phyloP scores from a whole-genome alignment of 306 rosid genomes.

The Comarum palustre region DNA sequence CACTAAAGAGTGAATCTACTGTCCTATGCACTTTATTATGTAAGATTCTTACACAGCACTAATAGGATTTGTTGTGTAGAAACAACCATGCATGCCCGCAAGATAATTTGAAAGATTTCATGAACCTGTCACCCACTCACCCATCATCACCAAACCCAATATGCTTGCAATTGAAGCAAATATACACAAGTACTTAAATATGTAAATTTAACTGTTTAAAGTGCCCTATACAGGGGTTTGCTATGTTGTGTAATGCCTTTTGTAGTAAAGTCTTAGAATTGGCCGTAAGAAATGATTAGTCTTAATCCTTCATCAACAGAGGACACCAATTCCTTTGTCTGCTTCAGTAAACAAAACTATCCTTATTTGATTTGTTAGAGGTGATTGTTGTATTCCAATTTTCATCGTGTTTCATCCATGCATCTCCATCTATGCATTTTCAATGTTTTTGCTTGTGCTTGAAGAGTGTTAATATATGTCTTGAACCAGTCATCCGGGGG shows the following conservation, averaged over 20 bases:
- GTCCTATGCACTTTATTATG: background rate
- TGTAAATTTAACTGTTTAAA: background rate
- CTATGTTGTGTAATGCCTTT: background rate
- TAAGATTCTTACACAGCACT: background rate
- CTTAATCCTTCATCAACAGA: background rate
- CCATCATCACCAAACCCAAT: slow-evolving; percentile 4
- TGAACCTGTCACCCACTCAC: background rate
- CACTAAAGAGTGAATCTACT: background rate
- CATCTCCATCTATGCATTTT: background rate
- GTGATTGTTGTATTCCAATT: too few relatives aligned
- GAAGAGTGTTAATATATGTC: too few relatives aligned
- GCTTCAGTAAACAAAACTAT: background rate
- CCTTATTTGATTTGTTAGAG: too few relatives aligned
- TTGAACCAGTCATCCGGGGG: too few relatives aligned
- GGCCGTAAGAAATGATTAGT: background rate
- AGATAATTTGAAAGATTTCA: background rate
- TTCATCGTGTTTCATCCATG: background rate
- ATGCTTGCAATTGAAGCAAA: background rate
- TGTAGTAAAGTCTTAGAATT: background rate
- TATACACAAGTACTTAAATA: background rate
- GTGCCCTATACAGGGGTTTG: background rate
- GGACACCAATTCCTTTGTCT: background rate
- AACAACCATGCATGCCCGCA: background rate
- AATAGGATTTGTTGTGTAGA: background rate
- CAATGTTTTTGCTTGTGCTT: too few relatives aligned